Conservation (phyloP, 2,329 filamentous ascomycete genomes). For the Pleomassaria siparia region DNA sequence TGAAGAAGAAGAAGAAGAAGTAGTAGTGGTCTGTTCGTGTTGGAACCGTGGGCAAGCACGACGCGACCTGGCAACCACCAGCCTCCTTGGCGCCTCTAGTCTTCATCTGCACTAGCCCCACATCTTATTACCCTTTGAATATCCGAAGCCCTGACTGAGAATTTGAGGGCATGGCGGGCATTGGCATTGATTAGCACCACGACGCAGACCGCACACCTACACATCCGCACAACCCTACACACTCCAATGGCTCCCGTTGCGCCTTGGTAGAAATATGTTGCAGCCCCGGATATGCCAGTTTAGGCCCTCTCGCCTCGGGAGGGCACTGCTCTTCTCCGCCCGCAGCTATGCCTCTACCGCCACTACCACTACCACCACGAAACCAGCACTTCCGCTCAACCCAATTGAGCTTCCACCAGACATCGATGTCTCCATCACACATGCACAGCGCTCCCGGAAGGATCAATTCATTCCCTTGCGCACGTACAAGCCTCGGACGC, state of each 20-base stretch:
- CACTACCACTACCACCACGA: conserved; percentile 44
- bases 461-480: conserved; percentile 58
- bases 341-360: conserved; percentile 56
- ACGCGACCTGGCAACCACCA: conserved; percentile 2
- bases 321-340: conserved; percentile 47
- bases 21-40: conserved; percentile 1
- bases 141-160: conserved; percentile 24
- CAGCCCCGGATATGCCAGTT: conserved; percentile 64
- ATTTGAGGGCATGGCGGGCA: too few species aligned
- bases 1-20: too few species aligned
- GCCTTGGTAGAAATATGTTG: conserved; percentile 55
- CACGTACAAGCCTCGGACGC: conserved; percentile 91
- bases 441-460: conserved; percentile 29
- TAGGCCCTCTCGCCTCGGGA: conserved; percentile 52
- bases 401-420: conserved; percentile 35
- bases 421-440: conserved; percentile 27
- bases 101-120: background rate
- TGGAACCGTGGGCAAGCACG: conserved; percentile 1
- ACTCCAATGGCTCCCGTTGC: conserved; percentile 14
- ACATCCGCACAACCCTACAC: conserved; percentile 20
- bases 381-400: conserved; percentile 32
- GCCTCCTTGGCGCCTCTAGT: background rate
- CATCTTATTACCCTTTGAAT: too few species aligned
- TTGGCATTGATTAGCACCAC: too few species aligned
- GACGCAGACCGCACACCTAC: too few species aligned